A percentile compares a stretch with the other conserved stretches of the same genome.
These are phyloP conservation scores for Venturia aucupariae DNA, from an alignment of 2,329 filamentous ascomycete genomes.

Conservation along the genomic window DNA sequence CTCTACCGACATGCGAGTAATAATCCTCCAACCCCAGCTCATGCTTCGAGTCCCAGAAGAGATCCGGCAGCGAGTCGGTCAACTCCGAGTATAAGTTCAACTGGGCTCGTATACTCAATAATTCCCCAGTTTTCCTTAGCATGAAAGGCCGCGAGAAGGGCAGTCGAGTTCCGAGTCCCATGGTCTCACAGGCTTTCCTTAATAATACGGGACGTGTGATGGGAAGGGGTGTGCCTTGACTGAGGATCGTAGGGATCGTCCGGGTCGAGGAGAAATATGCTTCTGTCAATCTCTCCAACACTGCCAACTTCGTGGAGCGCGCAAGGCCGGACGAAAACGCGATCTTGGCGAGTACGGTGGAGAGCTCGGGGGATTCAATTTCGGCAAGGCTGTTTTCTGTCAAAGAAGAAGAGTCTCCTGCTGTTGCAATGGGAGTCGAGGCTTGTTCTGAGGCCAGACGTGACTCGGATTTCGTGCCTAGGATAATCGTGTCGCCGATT, in stretches of 20 bases:
- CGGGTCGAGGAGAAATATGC: constrained; percentile 83
- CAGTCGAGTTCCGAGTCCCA: constrained; percentile 79
- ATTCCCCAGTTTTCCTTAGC: constrained; percentile 84
- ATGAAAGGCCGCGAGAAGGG: constrained; percentile 16
- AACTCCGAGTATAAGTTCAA: constrained; percentile 95
- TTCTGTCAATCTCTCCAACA: constrained; percentile 73
- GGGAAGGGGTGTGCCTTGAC: constrained; percentile 47
- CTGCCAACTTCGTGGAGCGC: constrained; percentile 84
- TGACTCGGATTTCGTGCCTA: constrained; percentile 58
- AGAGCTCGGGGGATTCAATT: constrained; percentile 29
- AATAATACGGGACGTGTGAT: constrained; percentile 72
- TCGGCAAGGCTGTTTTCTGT: constrained; percentile 32
- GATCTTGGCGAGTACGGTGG: constrained; percentile 78
- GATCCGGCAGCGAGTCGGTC: constrained; percentile 86
- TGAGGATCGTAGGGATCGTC: constrained; percentile 69
- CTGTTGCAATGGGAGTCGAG: background rate
- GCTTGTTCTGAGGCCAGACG: background rate
- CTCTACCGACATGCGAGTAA: constrained; percentile 86
- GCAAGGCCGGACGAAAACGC: constrained; percentile 93
- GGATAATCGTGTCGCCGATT: constrained; percentile 76
- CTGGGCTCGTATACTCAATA: constrained; percentile 80
- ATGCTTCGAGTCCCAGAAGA: constrained; percentile 90
- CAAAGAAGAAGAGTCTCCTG: constrained; percentile 17
- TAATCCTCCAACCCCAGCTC: constrained; percentile 88
- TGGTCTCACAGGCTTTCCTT: constrained; percentile 83